Percentiles rank a stretch among this genome's conserved stretches.
phyloP scores from a whole-genome alignment of 2,329 filamentous ascomycete genomes.

The Juglanconis juglandina region DNA sequence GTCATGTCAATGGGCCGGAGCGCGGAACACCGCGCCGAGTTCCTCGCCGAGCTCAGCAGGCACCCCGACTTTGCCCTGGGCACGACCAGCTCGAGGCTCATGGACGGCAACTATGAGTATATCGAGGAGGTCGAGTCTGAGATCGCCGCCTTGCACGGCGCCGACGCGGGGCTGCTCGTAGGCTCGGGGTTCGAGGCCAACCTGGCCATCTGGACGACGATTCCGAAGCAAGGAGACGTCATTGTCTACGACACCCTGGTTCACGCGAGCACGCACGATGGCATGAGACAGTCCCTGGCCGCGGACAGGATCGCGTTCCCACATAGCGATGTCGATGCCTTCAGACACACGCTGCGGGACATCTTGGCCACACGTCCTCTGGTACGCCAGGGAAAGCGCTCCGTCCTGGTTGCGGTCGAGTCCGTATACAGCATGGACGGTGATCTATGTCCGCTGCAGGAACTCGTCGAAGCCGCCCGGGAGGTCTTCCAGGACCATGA shows the following conservation, averaged over 20 bases:
- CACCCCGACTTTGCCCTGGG: constrained; percentile 37
- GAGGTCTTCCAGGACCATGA: constrained; percentile 24
- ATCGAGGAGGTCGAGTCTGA: constrained; percentile 53
- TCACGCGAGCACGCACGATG: constrained; percentile 65
- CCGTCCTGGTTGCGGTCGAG: constrained; percentile 39
- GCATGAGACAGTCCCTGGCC: constrained; percentile 57
- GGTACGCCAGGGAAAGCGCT: constrained; percentile 26
- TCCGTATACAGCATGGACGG: constrained; percentile 48
- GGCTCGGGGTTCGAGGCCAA: constrained; percentile 58
- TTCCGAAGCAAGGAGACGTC: constrained; percentile 50
- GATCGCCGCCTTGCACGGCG: constrained; percentile 59
- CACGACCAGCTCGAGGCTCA: constrained; percentile 57
- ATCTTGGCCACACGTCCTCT: constrained; percentile 32
- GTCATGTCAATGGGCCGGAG: background rate
- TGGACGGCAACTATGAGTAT: constrained; percentile 63
- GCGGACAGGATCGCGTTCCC: constrained; percentile 39
- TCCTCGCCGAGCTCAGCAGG: background rate
- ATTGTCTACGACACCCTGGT: constrained; percentile 64
- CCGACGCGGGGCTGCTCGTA: constrained; percentile 55
- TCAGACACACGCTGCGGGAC: constrained; percentile 32
- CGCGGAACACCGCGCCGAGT: background rate
- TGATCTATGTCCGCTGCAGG: constrained; percentile 37
- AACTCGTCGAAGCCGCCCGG: constrained; percentile 34
- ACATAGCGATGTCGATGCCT: constrained; percentile 33
- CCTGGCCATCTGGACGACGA: constrained; percentile 43